Conservation (phyloP, 306 rosid genomes). For the Citrullus amarus region DNA sequence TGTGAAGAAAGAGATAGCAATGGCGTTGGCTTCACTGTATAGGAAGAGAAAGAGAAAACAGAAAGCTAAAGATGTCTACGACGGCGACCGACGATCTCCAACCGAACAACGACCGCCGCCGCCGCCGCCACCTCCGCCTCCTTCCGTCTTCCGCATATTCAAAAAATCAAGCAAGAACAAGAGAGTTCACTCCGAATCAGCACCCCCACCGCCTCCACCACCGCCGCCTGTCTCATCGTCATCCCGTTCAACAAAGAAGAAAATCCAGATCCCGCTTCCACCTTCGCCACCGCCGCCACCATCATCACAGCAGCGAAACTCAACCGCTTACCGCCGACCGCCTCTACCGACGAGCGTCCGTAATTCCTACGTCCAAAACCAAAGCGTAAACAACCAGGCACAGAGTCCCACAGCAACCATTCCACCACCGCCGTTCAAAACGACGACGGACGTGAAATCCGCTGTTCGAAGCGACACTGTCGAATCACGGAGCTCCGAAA, state of each 20-base stretch:
- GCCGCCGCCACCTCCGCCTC: constrained; percentile 48
- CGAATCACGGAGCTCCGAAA: constrained; percentile 41
- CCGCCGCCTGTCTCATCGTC: constrained; percentile 20
- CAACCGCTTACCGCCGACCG: constrained; percentile 22
- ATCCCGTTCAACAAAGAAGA: constrained; percentile 24
- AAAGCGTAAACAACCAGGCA: constrained; percentile 16
- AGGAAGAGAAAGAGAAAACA: constrained; percentile 50
- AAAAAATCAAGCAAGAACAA: constrained; percentile 50
- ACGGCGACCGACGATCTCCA: constrained; percentile 6
- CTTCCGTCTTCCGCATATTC: constrained; percentile 63
- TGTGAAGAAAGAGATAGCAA: constrained; percentile 35
- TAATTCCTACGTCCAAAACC: constrained; percentile 11
- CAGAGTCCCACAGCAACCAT: constrained; percentile 45
- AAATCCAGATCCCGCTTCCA: constrained; percentile 21
- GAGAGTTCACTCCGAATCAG: constrained; percentile 45
- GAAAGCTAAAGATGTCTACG: constrained; percentile 12
- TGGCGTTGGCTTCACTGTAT: constrained; percentile 58
- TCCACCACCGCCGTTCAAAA: constrained; percentile 49
- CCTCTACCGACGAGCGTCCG: constrained; percentile 43
- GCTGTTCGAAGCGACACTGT: constrained; percentile 39
- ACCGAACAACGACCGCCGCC: constrained; percentile 27
- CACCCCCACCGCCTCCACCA: constrained; percentile 25
- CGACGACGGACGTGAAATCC: constrained; percentile 31
- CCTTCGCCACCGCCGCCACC: constrained; percentile 20
- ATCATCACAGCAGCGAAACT: constrained; percentile 1